These are phyloP conservation scores for Chaetomium globosum DNA, from an alignment of 2,329 filamentous ascomycete species.

Conservation along the genomic window DNA sequence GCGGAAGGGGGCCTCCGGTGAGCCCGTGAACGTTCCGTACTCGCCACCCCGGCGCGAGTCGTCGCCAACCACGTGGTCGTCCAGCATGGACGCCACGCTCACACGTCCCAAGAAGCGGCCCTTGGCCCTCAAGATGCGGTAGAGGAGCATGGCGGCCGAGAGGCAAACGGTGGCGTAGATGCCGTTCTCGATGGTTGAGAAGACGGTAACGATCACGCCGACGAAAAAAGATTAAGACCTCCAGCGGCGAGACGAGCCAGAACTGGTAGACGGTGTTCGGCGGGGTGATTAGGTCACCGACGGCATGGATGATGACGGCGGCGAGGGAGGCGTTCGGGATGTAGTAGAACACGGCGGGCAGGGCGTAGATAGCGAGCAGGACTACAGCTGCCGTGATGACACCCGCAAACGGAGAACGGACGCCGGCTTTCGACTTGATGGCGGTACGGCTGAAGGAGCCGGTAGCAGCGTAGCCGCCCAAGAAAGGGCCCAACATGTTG, in stretches of 20 bases:
- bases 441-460: slow-evolving; percentile 96
- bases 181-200: slow-evolving; percentile 85
- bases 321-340: slow-evolving; percentile 80
- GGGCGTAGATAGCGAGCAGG: slow-evolving; percentile 83
- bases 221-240: slow-evolving; percentile 90
- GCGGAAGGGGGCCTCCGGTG: slow-evolving; percentile 57
- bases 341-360: slow-evolving; percentile 89
- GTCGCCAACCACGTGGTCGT: slow-evolving; percentile 71
- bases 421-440: slow-evolving; percentile 95
- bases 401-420: slow-evolving; percentile 86
- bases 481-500: slow-evolving; percentile 87
- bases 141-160: slow-evolving; percentile 77
- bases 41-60: slow-evolving; percentile 54
- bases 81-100: slow-evolving; percentile 80
- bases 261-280: slow-evolving; percentile 93
- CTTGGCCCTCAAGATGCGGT: slow-evolving; percentile 78
- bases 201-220: slow-evolving; percentile 87
- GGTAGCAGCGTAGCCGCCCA: slow-evolving; percentile 89
- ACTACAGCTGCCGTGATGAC: slow-evolving; percentile 85
- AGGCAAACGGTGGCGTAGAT: slow-evolving; percentile 84
- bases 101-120: slow-evolving; percentile 84
- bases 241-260: slow-evolving; percentile 88
- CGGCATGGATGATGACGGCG: slow-evolving; percentile 93
- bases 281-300: slow-evolving; percentile 86
- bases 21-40: slow-evolving; percentile 60